phyloP scores from a whole-genome alignment of 495 filamentous ascomycete species.

The Gamarada debralockiae region DNA sequence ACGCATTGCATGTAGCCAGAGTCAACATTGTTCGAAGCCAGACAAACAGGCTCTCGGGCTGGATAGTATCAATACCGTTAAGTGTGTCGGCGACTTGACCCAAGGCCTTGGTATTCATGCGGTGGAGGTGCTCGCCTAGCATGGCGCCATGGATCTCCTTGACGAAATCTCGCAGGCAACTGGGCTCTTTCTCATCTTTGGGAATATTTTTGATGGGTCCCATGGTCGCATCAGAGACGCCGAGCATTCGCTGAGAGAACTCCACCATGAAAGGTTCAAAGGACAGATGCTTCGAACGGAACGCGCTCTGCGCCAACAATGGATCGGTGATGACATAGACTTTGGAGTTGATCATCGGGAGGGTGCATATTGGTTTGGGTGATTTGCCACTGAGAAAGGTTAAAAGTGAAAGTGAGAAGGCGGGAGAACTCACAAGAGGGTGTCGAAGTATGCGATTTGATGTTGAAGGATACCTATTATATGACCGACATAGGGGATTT shows the following conservation, averaged over 20 bases:
- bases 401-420: background rate
- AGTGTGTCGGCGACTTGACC: no score
- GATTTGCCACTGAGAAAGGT: background rate
- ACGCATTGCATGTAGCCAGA: background rate
- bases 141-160: no score
- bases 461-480: slow-evolving; percentile 25
- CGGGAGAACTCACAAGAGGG: background rate
- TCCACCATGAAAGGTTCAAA: slow-evolving; percentile 7
- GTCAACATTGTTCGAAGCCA: background rate
- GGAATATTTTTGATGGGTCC: no score
- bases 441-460: slow-evolving; percentile 21
- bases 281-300: slow-evolving; percentile 5
- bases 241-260: background rate
- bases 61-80: no score
- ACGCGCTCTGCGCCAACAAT: slow-evolving; percentile 17
- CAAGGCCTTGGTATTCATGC: no score
- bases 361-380: slow-evolving; percentile 7
- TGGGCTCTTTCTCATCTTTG: no score
- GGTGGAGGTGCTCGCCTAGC: no score
- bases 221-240: no score
- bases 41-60: background rate
- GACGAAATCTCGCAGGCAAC: no score
- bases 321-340: slow-evolving; percentile 22
- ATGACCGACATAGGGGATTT: slow-evolving; percentile 28
- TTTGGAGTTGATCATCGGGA: slow-evolving; percentile 13